phyloP scores from a whole-genome alignment of 805 yeast species.

The Starmerella asiatica region DNA sequence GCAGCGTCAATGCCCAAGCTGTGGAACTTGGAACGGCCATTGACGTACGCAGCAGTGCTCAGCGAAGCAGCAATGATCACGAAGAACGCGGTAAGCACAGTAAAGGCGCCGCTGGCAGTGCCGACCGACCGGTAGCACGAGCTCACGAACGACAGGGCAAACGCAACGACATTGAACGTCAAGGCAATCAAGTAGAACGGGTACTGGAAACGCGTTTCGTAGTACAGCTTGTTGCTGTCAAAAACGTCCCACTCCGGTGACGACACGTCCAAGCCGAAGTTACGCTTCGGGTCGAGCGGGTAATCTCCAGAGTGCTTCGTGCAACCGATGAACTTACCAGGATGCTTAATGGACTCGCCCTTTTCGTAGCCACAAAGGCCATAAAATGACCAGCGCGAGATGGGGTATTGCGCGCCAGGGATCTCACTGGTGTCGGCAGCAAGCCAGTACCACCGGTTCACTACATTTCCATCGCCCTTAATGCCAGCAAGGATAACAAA shows the following conservation, averaged over 20 bases:
- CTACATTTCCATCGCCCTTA: conserved; percentile 37
- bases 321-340: conserved; percentile 40
- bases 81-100: conserved; percentile 23
- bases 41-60: conserved; percentile 64
- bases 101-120: conserved; percentile 20
- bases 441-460: conserved; percentile 65
- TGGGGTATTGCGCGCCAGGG: conserved; percentile 28
- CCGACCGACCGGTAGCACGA: conserved; percentile 21
- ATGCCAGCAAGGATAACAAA: conserved; percentile 53
- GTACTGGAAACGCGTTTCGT: conserved; percentile 55
- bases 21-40: conserved; percentile 58
- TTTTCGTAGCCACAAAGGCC: conserved; percentile 40
- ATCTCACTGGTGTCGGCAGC: conserved; percentile 56
- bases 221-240: conserved; percentile 42
- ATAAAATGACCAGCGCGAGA: conserved; percentile 74
- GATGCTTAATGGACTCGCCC: conserved; percentile 34
- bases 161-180: conserved; percentile 38
- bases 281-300: conserved; percentile 70
- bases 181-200: conserved; percentile 49
- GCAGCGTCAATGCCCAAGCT: conserved; percentile 28
- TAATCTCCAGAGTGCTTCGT: conserved; percentile 51
- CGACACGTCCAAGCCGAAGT: conserved; percentile 39
- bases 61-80: conserved; percentile 46
- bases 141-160: conserved; percentile 28
- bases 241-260: conserved; percentile 48